Conservation (phyloP, 1,284 basidiomycete species). For the Ceratobasidium sp. region DNA sequence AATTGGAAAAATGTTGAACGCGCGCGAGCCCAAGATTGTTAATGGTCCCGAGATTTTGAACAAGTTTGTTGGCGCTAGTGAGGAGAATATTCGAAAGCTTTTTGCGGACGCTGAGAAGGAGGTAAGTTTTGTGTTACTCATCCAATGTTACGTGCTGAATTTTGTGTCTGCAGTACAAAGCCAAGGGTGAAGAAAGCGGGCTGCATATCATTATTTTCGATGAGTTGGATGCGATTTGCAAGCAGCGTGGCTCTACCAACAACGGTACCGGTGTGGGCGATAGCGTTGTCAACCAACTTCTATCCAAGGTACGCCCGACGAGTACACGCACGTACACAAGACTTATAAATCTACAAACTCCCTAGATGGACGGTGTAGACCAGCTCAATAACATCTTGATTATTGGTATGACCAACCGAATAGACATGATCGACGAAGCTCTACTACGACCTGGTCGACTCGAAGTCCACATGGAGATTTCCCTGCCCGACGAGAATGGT, state of each 20-base stretch:
- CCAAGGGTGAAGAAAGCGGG: conserved; percentile 98
- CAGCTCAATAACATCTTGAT: conserved; percentile 99
- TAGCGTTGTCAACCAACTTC: conserved; percentile 97
- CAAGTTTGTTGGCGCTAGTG: conserved; percentile 98
- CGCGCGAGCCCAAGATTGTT: conserved; percentile 97
- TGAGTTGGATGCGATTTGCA: conserved; percentile 98
- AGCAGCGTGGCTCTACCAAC: conserved; percentile 92
- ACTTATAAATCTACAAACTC: not conserved
- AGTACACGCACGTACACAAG: not conserved
- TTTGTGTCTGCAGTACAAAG: conserved; percentile 82
- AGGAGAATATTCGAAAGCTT: conserved; percentile 98
- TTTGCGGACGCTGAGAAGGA: conserved; percentile 99
- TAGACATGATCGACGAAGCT: conserved; percentile 99
- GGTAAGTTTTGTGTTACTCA: conserved; percentile 60
- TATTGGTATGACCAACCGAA: conserved; percentile 99
- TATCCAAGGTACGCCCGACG: conserved; percentile 83
- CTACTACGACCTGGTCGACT: conserved; percentile 97
- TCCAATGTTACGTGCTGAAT: conserved; percentile 2
- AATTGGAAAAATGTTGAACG: conserved; percentile 99
- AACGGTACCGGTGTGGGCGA: conserved; percentile 98
- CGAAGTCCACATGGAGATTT: conserved; percentile 99
- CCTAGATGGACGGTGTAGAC: conserved; percentile 98
- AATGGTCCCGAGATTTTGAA: conserved; percentile 98
- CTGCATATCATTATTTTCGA: conserved; percentile 99
- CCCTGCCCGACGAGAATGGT: conserved; percentile 93